Conservation (phyloP, 805 yeast species). For the Metschnikowia aberdeeniae region DNA sequence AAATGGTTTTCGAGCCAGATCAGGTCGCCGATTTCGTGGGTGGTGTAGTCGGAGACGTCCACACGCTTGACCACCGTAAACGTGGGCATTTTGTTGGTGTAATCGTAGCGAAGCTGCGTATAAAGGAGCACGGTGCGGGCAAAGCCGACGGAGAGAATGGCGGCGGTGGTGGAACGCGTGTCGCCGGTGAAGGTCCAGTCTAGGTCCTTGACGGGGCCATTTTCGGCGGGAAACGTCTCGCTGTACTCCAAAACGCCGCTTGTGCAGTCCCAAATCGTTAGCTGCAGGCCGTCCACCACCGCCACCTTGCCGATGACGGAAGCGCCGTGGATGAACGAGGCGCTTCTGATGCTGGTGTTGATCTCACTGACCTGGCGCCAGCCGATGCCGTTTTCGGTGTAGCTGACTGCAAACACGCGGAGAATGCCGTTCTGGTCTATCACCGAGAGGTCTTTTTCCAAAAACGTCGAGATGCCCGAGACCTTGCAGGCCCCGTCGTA, state of each 20-base stretch:
- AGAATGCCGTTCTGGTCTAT: conserved; percentile 44
- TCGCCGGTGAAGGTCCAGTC: conserved; percentile 76
- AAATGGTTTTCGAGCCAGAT: conserved; percentile 80
- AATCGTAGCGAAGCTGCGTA: conserved; percentile 83
- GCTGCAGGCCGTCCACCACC: conserved; percentile 53
- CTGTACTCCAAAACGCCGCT: conserved; percentile 64
- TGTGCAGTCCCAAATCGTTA: conserved; percentile 78
- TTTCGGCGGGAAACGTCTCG: conserved; percentile 33
- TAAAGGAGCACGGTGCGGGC: conserved; percentile 57
- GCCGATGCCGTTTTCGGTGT: conserved; percentile 24
- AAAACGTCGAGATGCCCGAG: conserved; percentile 58
- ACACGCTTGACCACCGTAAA: conserved; percentile 72
- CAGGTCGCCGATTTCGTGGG: conserved; percentile 84
- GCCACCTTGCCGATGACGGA: conserved; percentile 68
- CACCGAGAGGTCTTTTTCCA: conserved; percentile 42
- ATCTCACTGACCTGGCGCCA: conserved; percentile 55
- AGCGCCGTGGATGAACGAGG: conserved; percentile 64
- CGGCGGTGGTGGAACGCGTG: conserved; percentile 42
- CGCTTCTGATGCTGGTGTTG: conserved; percentile 51
- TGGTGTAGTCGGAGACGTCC: conserved; percentile 65
- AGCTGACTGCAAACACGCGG: conserved; percentile 17
- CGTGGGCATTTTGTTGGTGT: conserved; percentile 74
- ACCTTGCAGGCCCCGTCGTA: conserved; percentile 36
- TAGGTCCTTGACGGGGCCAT: conserved; percentile 54
- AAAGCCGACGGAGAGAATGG: conserved; percentile 80